phyloP scores from a whole-genome alignment of 371 early-diverging fungal genomes.

The Apophysomyces trapeziformis region DNA sequence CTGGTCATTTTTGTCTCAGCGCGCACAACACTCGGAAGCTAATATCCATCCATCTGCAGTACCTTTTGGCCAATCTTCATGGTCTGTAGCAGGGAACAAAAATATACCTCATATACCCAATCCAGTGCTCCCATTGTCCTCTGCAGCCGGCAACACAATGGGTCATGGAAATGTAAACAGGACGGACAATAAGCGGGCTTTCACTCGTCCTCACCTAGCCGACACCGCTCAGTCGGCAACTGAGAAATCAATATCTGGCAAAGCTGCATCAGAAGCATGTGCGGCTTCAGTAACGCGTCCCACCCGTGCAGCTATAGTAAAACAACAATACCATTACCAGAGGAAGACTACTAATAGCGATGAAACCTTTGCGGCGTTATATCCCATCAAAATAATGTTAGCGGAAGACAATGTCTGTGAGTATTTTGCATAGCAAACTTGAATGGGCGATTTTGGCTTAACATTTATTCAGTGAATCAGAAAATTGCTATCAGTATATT shows the following conservation, averaged over 20 bases:
- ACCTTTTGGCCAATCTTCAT: neutral
- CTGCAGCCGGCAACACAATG: neutral
- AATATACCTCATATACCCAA: slow-evolving; percentile 8
- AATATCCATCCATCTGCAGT: neutral
- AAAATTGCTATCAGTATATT: slow-evolving; percentile 62
- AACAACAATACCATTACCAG: slow-evolving; percentile 31
- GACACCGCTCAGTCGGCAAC: neutral
- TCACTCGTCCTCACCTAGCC: slow-evolving; percentile 4
- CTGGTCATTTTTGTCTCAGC: neutral
- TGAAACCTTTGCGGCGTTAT: slow-evolving; percentile 41
- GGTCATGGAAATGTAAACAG: slow-evolving; percentile 2
- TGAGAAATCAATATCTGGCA: slow-evolving; percentile 13
- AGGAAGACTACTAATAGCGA: slow-evolving; percentile 35
- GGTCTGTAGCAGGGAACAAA: neutral
- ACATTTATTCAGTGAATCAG: slow-evolving; percentile 50
- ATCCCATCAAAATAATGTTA: slow-evolving; percentile 48
- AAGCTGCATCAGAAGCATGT: slow-evolving; percentile 19
- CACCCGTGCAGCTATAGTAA: slow-evolving; percentile 27
- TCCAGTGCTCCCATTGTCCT: neutral
- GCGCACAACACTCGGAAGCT: neutral
- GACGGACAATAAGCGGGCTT: slow-evolving; percentile 11
- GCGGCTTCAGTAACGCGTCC: slow-evolving; percentile 28
- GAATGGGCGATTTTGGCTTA: neutral
- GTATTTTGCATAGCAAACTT: neutral
- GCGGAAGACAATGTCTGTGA: slow-evolving; percentile 57